Percentiles rank a stretch among this genome's conserved stretches.
These are phyloP conservation scores for Trichoderma arundinaceum DNA, from an alignment of 2,329 filamentous ascomycete species.

Conservation along the genomic window DNA sequence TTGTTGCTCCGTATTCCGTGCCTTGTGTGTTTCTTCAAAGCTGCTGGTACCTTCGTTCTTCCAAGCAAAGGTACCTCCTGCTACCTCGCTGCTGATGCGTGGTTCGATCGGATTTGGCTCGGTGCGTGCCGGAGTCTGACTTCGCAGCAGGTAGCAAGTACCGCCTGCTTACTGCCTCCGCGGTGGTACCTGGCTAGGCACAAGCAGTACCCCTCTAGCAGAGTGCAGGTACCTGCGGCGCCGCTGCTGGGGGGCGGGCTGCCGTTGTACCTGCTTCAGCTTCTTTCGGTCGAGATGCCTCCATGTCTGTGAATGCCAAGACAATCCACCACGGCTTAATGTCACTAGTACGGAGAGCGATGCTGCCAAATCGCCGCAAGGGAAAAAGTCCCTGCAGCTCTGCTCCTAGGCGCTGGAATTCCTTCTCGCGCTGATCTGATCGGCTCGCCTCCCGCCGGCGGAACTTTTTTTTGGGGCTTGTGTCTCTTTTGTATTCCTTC, in stretches of 20 bases:
- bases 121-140: too few species aligned
- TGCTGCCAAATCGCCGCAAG: constrained; percentile 25
- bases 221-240: background rate
- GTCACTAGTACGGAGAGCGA: constrained; percentile 20
- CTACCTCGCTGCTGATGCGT: too few species aligned
- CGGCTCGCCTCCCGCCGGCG: background rate
- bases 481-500: background rate
- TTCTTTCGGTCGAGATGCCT: constrained; percentile 3
- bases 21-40: too few species aligned
- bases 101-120: too few species aligned
- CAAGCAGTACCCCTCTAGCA: too few species aligned
- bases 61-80: too few species aligned
- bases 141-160: too few species aligned
- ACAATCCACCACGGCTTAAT: constrained; percentile 22
- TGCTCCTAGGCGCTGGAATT: constrained; percentile 11
- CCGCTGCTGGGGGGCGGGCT: background rate
- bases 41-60: too few species aligned
- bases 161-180: too few species aligned
- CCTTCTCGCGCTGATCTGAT: constrained; percentile 11
- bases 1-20: too few species aligned
- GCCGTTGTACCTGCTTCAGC: constrained; percentile 19
- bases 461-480: background rate
- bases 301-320: constrained; percentile 17
- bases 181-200: background rate
- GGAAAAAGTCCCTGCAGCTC: constrained; percentile 25